Base-by-base conservation (phyloP, 106 monocot species). In the Agapanthus africanus region DNA sequence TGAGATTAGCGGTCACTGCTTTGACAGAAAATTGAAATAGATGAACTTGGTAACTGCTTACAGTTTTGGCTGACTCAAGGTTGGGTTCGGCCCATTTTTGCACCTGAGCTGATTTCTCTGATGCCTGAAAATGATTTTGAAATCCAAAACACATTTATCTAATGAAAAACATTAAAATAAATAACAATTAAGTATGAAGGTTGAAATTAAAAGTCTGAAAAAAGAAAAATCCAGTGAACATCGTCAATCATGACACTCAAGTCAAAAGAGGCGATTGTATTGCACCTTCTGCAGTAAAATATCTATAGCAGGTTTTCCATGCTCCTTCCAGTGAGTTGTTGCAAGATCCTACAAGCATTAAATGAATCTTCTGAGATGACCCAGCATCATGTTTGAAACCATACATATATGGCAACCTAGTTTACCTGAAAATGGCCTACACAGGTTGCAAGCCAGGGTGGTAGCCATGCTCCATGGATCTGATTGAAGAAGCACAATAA, bases 391-490 rank as follows among this genome's bases (percentile, higher is more conserved):
- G 7, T 25, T 10, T 4, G 37, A 14, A 16, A 65, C 11, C 19
- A 16, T 42, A 54, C 5, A 63, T 25, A 26, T 2, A 46, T 40
- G 63, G 21, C 9, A 28, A 61, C 33, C n/a, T 28, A 65, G 33
- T 26, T 51, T 80, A 94, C 90, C 88, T 81, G 79, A 63, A 6
- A 83, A 65, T 47, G 73, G 22, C 23, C 34, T 10, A 79, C n/a
- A n/a, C n/a, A n/a, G n/a, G n/a, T n/a, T n/a, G 85, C 85, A 59
- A 95, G 72, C 95, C 95, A 95, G 47, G 88, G 88, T 40, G 91
- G 95, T 22, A 95, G 63, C 95, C 95, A 95, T 62, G 91, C 85
- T 71, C 87, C 83, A 85, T 88, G 85, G 67, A 91, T 70, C 95
- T 95, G 71, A 54, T 22, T 22, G 18, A 54, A 22, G 54, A 54